Evolutionary conservation across 768 basidiomycete genomes (phyloP).

Genomic region (Mycena kentingensis): DNA sequence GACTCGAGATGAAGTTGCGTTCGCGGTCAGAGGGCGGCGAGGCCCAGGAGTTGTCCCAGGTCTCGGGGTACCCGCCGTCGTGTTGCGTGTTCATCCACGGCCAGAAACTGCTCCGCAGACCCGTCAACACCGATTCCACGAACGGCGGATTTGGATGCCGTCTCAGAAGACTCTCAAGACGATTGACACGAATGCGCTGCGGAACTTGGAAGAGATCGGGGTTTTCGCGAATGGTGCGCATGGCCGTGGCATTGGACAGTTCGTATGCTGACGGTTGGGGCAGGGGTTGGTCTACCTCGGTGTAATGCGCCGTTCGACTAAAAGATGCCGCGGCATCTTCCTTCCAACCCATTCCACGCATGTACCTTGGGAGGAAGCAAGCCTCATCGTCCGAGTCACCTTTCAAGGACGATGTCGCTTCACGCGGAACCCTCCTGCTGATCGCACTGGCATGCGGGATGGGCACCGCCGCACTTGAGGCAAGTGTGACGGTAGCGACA

Average conservation of each 20-base stretch:
- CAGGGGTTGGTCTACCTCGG: neutral
- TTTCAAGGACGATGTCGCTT: no score
- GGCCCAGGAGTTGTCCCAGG: conserved; percentile 16
- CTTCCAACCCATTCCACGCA: conserved; percentile 7
- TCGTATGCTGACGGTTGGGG: neutral
- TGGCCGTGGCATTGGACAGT: no score
- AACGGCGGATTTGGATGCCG: conserved; percentile 32
- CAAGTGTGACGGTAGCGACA: no score
- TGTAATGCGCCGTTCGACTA: neutral
- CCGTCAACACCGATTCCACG: conserved; percentile 27
- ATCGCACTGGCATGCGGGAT: no score
- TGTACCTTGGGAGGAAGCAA: conserved; percentile 1
- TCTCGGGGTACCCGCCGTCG: conserved; percentile 1
- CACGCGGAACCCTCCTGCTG: no score
- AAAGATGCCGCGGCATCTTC: neutral
- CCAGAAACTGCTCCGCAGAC: conserved; percentile 34
- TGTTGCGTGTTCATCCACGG: conserved; percentile 27
- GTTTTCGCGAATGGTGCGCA: conserved; percentile 2
- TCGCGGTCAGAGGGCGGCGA: conserved; percentile 5
- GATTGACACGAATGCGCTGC: neutral
- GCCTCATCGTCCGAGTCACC: neutral
- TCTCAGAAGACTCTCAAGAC: conserved; percentile 14
- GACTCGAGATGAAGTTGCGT: conserved; percentile 16
- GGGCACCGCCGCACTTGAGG: no score
- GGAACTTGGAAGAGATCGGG: conserved; percentile 2